Evolutionary conservation across 2,329 filamentous ascomycete genomes (phyloP).

Genomic region (Claviceps quebecensis): DNA sequence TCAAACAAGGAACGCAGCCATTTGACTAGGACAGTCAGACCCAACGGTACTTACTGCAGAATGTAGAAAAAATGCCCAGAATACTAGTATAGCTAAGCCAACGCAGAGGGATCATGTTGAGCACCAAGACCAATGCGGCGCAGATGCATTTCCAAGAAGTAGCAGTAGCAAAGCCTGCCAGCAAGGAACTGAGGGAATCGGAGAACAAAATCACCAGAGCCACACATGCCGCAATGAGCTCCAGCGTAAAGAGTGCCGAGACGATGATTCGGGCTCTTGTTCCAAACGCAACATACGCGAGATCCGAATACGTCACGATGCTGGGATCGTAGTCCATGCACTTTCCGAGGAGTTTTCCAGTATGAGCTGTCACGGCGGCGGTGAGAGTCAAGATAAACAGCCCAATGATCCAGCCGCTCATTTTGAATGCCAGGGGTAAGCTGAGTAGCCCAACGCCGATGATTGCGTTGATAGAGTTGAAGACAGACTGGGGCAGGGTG

Average conservation of each 20-base stretch:
- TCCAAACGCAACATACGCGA: slow-evolving; percentile 85
- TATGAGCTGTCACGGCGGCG: slow-evolving; percentile 69
- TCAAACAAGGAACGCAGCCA: too few relatives aligned
- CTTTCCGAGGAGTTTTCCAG: slow-evolving; percentile 69
- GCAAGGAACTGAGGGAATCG: slow-evolving; percentile 68
- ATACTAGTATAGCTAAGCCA: slow-evolving; percentile 83
- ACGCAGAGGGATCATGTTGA: slow-evolving; percentile 74
- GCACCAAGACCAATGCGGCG: slow-evolving; percentile 60
- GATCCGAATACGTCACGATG: slow-evolving; percentile 85
- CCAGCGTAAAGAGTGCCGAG: slow-evolving; percentile 75
- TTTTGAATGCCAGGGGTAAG: slow-evolving; percentile 73
- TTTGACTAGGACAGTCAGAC: too few relatives aligned
- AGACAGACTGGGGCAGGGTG: slow-evolving; percentile 88
- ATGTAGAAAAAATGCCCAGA: slow-evolving; percentile 79
- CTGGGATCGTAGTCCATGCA: slow-evolving; percentile 77
- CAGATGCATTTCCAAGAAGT: slow-evolving; percentile 77
- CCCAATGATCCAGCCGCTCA: slow-evolving; percentile 79
- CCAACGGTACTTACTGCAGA: slow-evolving; percentile 54
- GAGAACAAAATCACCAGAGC: slow-evolving; percentile 86
- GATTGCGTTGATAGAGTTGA: slow-evolving; percentile 90
- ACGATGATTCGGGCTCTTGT: slow-evolving; percentile 66
- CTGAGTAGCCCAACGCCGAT: slow-evolving; percentile 84
- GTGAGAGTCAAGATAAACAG: slow-evolving; percentile 60
- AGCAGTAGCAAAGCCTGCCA: slow-evolving; percentile 52
- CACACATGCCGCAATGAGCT: slow-evolving; percentile 77